phyloP scores from a whole-genome alignment of 192 early-diverging fungal genomes.

The Coemansia sp. region DNA sequence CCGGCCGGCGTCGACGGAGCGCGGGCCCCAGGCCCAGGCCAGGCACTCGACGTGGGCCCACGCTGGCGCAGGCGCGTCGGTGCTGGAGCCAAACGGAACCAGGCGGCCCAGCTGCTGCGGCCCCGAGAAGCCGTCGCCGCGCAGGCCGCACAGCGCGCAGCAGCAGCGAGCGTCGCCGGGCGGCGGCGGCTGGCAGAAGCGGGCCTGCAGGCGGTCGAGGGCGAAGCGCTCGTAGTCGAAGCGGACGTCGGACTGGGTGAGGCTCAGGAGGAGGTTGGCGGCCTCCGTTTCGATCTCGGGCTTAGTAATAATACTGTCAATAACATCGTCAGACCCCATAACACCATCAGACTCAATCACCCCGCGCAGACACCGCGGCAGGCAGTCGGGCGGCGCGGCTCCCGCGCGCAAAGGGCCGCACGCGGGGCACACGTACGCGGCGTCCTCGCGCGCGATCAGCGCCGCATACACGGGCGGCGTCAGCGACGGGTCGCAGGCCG shows the following conservation, averaged over 20 bases:
- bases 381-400: neutral
- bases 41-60: slow-evolving; percentile 53
- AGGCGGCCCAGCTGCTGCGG: slow-evolving; percentile 25
- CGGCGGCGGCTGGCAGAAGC: slow-evolving; percentile 11
- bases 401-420: slow-evolving; percentile 18
- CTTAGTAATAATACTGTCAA: neutral
- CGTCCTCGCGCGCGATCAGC: slow-evolving; percentile 56
- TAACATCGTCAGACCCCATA: too few species aligned
- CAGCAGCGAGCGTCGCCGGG: slow-evolving; percentile 28
- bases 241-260: slow-evolving; percentile 46
- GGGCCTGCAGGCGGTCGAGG: slow-evolving; percentile 24
- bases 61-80: neutral
- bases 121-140: slow-evolving; percentile 27
- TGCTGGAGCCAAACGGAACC: slow-evolving; percentile 14
- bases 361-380: slow-evolving; percentile 5
- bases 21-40: slow-evolving; percentile 54
- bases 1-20: slow-evolving; percentile 5
- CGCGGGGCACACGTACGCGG: slow-evolving; percentile 59
- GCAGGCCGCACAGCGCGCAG: slow-evolving; percentile 27
- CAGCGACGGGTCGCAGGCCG: slow-evolving; percentile 55
- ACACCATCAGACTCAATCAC: too few species aligned
- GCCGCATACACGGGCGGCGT: slow-evolving; percentile 57
- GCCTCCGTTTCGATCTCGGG: slow-evolving; percentile 23
- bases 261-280: slow-evolving; percentile 43
- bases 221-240: slow-evolving; percentile 37